Base-by-base conservation (phyloP, 1,284 basidiomycete genomes). In the Apiotrichum veenhuisii region DNA sequence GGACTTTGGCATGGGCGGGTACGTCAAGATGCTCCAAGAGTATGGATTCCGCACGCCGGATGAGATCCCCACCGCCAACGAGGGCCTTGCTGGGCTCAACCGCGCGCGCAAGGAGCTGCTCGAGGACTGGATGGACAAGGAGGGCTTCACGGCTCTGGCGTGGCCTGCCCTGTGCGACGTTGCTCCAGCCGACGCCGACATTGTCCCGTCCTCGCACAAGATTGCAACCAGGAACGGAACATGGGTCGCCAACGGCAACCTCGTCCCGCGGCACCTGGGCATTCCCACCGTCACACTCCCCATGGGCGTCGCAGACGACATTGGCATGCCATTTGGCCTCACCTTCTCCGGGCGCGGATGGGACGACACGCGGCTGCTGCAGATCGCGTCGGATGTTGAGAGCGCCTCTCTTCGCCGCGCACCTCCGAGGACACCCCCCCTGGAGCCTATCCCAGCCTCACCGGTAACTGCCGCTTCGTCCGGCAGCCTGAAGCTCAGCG, bases 181-280 rank as follows among this genome's bases (percentile, higher is more conserved):
- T 11, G 55, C 49, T 17, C 50, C 55, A 2, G 55, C 50, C 11
- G 45, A 56, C 44, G 44, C 49, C 2, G 50, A 56, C 22, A n/a
- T 9, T 1, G n/a, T 42, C 22, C 42, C 40, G 14, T 7, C 18
- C 0, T 22, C 30, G 26, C 44, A 56, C 33, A 17, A 3, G 2
- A 26, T 52, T 5, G 55, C 55, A 2, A 27, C 37, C 0, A 25
- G 38, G 2, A 36, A 56, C 44, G 55, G 55, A 10, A 56, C 55
- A 2, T 56, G 55, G 55, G 55, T 56, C 22, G 55, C 55, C 11
- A 56, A 56, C 27, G 55, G 55, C 22, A 56, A 56, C 30, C 44
- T 51, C 23, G 41, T 41, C 10, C 22, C 40, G 10, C 55, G 55
- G 11, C 55, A 56, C 20, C 33, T 56, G 3, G 55, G 55, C 17